Evolutionary conservation across 2,329 filamentous ascomycete genomes (phyloP).

Genomic region (Elsinoe ampelina): DNA sequence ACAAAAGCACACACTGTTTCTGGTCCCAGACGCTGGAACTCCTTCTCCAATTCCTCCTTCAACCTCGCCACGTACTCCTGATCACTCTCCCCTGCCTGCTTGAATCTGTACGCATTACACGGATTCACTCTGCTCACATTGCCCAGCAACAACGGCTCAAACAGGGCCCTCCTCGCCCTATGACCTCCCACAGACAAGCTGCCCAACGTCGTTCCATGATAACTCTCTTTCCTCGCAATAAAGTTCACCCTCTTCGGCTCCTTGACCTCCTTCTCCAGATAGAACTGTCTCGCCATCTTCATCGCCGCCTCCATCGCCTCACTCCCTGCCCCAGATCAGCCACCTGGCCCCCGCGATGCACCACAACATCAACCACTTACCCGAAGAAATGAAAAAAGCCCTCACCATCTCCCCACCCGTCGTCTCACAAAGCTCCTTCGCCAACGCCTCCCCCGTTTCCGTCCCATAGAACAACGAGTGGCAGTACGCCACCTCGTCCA

Average conservation of each 20-base stretch:
- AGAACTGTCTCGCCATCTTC: slow-evolving; percentile 60
- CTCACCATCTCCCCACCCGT: slow-evolving; percentile 46
- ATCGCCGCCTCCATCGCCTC: slow-evolving; percentile 61
- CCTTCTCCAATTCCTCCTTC: slow-evolving; percentile 55
- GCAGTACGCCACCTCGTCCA: slow-evolving; percentile 50
- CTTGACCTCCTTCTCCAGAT: slow-evolving; percentile 44
- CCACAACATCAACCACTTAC: slow-evolving; percentile 27
- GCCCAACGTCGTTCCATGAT: slow-evolving; percentile 63
- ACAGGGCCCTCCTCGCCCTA: slow-evolving; percentile 49
- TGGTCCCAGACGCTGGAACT: slow-evolving; percentile 56
- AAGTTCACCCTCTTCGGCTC: slow-evolving; percentile 50
- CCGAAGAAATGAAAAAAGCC: slow-evolving; percentile 50
- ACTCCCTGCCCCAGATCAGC: slow-evolving; percentile 15
- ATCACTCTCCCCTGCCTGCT: slow-evolving; percentile 43
- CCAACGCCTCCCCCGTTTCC: slow-evolving; percentile 44
- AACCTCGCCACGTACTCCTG: slow-evolving; percentile 52
- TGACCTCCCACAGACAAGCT: slow-evolving; percentile 58
- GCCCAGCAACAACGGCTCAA: slow-evolving; percentile 48
- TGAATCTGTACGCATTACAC: slow-evolving; percentile 56
- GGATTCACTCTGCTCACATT: slow-evolving; percentile 52
- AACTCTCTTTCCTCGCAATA: slow-evolving; percentile 56
- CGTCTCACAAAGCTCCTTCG: slow-evolving; percentile 40
- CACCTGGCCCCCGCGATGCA: not conserved
- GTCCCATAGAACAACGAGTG: slow-evolving; percentile 51
- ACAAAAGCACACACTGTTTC: slow-evolving; percentile 62